Base-by-base conservation (phyloP, 805 yeast genomes). In the Saturnispora besseyi region DNA sequence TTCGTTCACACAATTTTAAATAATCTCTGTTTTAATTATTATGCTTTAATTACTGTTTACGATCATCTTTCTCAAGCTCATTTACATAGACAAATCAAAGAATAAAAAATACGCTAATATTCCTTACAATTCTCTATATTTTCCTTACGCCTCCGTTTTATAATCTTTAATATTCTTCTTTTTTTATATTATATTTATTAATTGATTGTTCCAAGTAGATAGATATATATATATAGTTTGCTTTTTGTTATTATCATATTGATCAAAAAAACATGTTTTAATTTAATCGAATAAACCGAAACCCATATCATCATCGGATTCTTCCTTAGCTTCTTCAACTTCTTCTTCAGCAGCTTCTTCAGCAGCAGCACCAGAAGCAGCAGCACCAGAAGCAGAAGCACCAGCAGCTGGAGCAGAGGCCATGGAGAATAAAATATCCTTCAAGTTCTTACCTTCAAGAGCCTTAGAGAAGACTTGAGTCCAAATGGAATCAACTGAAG, bases 381-480 rank as follows among this genome's bases (percentile, higher is more conserved):
- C 83, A 63, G 78, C 77, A 53, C 80, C 72, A 63, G 78, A 79
- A 69, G 80, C 81, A 62, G 85, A 78, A 68, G 79, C 84, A 64
- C 83, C 83, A 64, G 88, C 67, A 65, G 88, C 79, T 59, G 82
- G 84, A 60, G 88, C 82, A 65, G 89, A 87, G 59, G 81, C 82
- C 60, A 81, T 76, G 36, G 68, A 60, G 63, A 68, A 63, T 62
- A 73, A 63, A 61, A 87, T 78, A 65, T 83, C 88, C 79, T 84
- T 84, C 73, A 87, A 72, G 81, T 87, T 76, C 75, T 84, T 84
- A 66, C 87, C 88, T 66, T 76, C 82, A 62, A 87, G 76, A 68
- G 95, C 96, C 78, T 85, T 85, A 66, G 96, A 86, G 77, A 75
- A 88, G 63, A 87, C 79, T 66, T 85, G 85, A 65, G 93, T 85